These are phyloP conservation scores for Stevia rebaudiana DNA, from an alignment of 140 eudicot species.

Conservation along the genomic window DNA sequence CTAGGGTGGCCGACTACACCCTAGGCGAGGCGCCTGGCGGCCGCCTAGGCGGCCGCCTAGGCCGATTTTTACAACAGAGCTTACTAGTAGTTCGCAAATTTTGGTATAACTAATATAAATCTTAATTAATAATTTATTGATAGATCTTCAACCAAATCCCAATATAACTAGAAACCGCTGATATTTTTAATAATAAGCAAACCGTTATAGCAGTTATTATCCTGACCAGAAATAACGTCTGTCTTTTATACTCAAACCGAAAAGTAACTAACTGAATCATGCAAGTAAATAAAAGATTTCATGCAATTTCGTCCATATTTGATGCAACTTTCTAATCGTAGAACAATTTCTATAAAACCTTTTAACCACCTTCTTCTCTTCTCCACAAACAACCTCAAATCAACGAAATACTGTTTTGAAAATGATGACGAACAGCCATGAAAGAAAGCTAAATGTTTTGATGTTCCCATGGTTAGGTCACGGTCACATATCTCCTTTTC, in stretches of 20 bases:
- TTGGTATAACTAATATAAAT: too few species aligned
- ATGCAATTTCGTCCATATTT: not conserved
- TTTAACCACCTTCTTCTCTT: not conserved
- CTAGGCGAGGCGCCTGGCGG: too few species aligned
- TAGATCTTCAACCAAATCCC: too few species aligned
- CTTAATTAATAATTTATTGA: too few species aligned
- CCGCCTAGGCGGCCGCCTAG: too few species aligned
- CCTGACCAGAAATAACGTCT: not conserved
- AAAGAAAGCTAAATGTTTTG: constrained; percentile 16
- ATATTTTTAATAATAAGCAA: not conserved
- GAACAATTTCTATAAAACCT: not conserved
- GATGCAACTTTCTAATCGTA: not conserved
- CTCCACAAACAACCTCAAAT: not conserved
- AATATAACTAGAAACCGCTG: too few species aligned
- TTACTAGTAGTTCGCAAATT: too few species aligned
- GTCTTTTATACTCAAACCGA: not conserved
- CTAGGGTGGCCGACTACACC: too few species aligned
- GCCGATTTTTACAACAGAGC: too few species aligned
- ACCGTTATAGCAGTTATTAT: not conserved
- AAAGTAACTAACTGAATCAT: not conserved
- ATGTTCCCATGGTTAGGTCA: constrained; percentile 54
- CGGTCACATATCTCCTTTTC: constrained; percentile 37
- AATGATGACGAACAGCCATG: constrained; percentile 2
- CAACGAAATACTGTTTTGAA: not conserved
- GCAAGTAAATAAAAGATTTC: not conserved